These are phyloP conservation scores for Rhynchosporium agropyri DNA, from an alignment of 2,329 filamentous ascomycete genomes.

Conservation along the genomic window DNA sequence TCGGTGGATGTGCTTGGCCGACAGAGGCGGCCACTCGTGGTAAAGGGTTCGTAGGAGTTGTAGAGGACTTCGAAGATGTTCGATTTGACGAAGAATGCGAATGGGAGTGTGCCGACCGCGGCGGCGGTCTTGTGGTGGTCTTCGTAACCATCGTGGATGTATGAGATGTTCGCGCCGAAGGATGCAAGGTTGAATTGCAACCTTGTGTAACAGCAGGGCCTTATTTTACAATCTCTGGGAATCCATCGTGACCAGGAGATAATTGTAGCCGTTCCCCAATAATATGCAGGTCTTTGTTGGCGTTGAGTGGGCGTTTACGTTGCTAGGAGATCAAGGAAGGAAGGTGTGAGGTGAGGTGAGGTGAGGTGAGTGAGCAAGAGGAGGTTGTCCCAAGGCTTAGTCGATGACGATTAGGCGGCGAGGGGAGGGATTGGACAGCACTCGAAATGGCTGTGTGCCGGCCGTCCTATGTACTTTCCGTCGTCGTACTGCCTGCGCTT, in stretches of 20 bases:
- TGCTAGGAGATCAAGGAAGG: constrained; percentile 5
- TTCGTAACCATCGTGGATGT: constrained; percentile 38
- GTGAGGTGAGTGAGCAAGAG: not conserved
- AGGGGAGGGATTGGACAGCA: not conserved
- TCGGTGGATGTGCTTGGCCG: constrained; percentile 36
- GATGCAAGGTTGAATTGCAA: not conserved
- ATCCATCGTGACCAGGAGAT: constrained; percentile 21
- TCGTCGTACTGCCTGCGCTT: not conserved
- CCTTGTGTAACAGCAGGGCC: not conserved
- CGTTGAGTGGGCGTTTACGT: not conserved
- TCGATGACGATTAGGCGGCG: constrained; percentile 16
- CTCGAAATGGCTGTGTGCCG: not conserved
- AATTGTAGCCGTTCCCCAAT: not conserved
- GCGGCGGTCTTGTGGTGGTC: constrained; percentile 37
- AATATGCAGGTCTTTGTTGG: not conserved
- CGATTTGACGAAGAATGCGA: constrained; percentile 36
- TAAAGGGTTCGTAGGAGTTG: constrained; percentile 32
- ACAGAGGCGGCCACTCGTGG: constrained; percentile 36
- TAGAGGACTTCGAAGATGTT: constrained; percentile 29
- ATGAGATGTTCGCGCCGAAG: constrained; percentile 37
- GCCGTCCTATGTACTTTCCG: not conserved
- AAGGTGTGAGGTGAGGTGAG: not conserved
- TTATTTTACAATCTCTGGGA: constrained; percentile 15
- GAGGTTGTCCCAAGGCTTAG: constrained; percentile 13
- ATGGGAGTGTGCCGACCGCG: constrained; percentile 37